Percentiles rank a stretch among this genome's conserved stretches.
Evolutionary conservation across 352 stramenopile species (phyloP).

Genomic region (Globisporangium irregulare): DNA sequence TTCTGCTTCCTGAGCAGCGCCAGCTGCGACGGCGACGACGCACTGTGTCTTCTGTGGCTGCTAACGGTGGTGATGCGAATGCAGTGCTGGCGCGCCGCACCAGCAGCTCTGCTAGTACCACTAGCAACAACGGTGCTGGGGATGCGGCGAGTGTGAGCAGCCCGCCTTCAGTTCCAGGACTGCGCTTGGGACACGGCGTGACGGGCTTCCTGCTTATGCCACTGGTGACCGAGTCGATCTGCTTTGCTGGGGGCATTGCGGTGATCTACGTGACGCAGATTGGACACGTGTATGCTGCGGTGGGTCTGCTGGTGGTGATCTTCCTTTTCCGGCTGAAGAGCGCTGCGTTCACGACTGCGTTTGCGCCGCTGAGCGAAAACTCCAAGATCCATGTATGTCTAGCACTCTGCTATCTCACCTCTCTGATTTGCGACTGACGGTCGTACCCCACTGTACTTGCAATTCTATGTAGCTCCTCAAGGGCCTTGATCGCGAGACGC

Average conservation of each 20-base stretch:
- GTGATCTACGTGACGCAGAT: slow-evolving; percentile 26
- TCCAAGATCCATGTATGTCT: slow-evolving; percentile 29
- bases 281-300: slow-evolving; percentile 18
- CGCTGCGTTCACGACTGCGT: slow-evolving; percentile 24
- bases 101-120: not conserved
- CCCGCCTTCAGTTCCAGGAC: slow-evolving; percentile 8
- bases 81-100: not conserved
- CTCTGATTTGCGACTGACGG: not conserved
- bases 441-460: not conserved
- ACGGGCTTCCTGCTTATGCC: slow-evolving; percentile 32
- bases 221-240: slow-evolving; percentile 28
- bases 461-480: slow-evolving; percentile 24
- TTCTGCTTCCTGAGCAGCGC: slow-evolving; percentile 7
- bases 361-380: slow-evolving; percentile 27
- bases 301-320: slow-evolving; percentile 25
- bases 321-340: slow-evolving; percentile 44
- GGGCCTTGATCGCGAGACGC: slow-evolving; percentile 34
- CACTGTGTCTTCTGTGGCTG: not conserved
- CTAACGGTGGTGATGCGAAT: not conserved
- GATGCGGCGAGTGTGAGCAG: not conserved
- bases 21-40: slow-evolving; percentile 2
- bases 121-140: not conserved
- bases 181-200: slow-evolving; percentile 29
- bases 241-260: slow-evolving; percentile 23
- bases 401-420: not conserved